Base-by-base conservation (phyloP, 495 filamentous ascomycete species). In the Copromyces sp. region DNA sequence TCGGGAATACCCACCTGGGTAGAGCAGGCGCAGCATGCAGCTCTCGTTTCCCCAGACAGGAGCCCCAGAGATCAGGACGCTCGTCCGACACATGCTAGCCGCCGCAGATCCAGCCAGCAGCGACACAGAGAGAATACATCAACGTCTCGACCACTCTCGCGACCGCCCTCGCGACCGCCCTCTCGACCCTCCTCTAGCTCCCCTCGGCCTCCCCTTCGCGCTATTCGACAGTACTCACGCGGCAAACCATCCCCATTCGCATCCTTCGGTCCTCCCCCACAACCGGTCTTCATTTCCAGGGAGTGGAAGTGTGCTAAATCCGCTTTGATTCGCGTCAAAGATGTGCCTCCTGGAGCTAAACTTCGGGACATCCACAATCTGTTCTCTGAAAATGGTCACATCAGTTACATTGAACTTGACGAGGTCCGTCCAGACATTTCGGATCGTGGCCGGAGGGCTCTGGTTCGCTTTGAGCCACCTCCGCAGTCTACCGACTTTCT, bases 391-490 rank as follows among this genome's bases (percentile, higher is more conserved):
- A 74, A 76, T 65, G 83, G 83, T 5, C 77, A 76, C 0, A 71
- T 85, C 17, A 74, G 75, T 0, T 80, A 44, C 44, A 73, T 84
- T 53, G 81, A 84, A 6, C 72, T 84, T 4, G 81, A 77, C 38
- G 76, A 81, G 4, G 41, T 12, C 3, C 69, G 41, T 4, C 70
- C 44, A n/a, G 71, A 70, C 9, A 16, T 17, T 8, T 61, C 39
- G 29, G 41, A 70, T 3, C 74, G 74, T 39, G 53, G 20, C 42
- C 70, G 75, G 17, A 71, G 32, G 11, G 83, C 75, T 5, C 76
- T 78, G 17, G 32, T 84, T 9, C 73, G 76, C 1, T 84, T 84
- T 59, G 79, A 81, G 9, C 83, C 83, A 7, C 81, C 82, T 9
- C 83, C 83, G 2, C 71, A 38, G 0, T 72, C 74, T 47, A 38